phyloP scores from a whole-genome alignment of 2,329 filamentous ascomycete species.

The Penicillium sp. region DNA sequence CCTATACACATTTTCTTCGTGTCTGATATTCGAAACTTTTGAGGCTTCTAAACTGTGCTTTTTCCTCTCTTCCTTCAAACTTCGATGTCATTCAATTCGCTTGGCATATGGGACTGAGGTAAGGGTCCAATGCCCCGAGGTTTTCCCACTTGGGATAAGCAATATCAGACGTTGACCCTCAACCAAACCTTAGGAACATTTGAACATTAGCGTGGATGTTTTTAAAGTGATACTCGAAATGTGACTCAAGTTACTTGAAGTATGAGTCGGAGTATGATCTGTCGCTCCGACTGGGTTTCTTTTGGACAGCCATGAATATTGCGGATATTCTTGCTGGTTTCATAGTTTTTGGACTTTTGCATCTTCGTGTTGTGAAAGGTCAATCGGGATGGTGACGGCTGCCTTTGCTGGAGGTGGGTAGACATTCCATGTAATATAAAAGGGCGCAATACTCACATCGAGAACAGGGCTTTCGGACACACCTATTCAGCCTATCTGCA shows the following conservation, averaged over 20 bases:
- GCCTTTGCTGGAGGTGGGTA: constrained; percentile 27
- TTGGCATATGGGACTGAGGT: background rate
- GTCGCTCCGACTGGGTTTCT: constrained; percentile 38
- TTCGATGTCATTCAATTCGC: background rate
- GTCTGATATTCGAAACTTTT: too few species aligned
- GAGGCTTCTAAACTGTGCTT: too few species aligned
- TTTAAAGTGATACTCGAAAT: too few species aligned
- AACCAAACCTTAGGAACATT: too few species aligned
- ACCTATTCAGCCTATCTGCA: constrained; percentile 20
- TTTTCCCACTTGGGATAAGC: background rate
- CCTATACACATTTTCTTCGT: too few species aligned
- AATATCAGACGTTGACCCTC: too few species aligned
- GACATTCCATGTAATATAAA: background rate
- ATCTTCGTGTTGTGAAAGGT: constrained; percentile 27
- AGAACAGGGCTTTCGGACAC: constrained; percentile 23
- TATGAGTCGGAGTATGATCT: constrained; percentile 42
- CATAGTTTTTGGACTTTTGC: constrained; percentile 36
- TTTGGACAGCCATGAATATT: constrained; percentile 30
- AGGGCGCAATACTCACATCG: constrained; percentile 12
- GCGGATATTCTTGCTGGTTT: constrained; percentile 38
- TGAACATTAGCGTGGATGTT: too few species aligned
- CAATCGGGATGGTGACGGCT: constrained; percentile 31
- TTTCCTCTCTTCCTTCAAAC: background rate
- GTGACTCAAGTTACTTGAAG: too few species aligned
- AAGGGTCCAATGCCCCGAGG: background rate